Base-by-base conservation (phyloP, 331 rosid species). In the Arachis monticola region DNA sequence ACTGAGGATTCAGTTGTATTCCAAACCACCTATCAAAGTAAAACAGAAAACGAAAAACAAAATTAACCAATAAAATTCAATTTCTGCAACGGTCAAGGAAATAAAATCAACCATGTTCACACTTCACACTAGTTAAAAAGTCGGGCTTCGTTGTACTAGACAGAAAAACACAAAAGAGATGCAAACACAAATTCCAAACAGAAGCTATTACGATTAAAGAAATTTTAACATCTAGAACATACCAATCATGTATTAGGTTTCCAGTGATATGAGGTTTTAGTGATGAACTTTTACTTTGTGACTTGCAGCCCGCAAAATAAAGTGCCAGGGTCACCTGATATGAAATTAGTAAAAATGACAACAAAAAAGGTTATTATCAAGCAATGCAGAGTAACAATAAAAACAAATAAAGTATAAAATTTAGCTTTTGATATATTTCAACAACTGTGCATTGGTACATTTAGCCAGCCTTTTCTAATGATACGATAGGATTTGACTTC, bases 1-100 rank as follows among this genome's bases (percentile, higher is more conserved):
- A 87, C 45, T 85, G 96, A 74, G 99, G 97, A 84, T 95, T 95
- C 79, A 95, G 85, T 90, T 95, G 98, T 68, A 90, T 89, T 45
- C 98, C 99, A 83, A 92, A 85, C 98, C 99, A 92, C 99, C 99
- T 95, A 79, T 57, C 53, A 66, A 80, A 81, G 73, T 64, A 73
- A 66, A 68, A 78, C 51, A 64, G 35, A 60, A 77, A 17, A 17
- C 22, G 14, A 71, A 58, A 55, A 69, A 81, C 58, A 61, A 40
- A 74, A 80, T 58, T 58, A 76, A 64, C 41, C 45, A 76, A 6
- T 61, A 75, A 60, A 77, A 69, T 38, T 22, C 48, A 80, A n/a
- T 67, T 35, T 70, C 48, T 55, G 0, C 57, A 51, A 44, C 1
- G 48, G 48, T 32, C 67, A 60, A 35, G 59, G 70, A 56, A 72